Evolutionary conservation across 148 eudicot species (phyloP), one percentile per base, ranked within the genome.

Genomic region (Amaranthus palmeri): DNA sequence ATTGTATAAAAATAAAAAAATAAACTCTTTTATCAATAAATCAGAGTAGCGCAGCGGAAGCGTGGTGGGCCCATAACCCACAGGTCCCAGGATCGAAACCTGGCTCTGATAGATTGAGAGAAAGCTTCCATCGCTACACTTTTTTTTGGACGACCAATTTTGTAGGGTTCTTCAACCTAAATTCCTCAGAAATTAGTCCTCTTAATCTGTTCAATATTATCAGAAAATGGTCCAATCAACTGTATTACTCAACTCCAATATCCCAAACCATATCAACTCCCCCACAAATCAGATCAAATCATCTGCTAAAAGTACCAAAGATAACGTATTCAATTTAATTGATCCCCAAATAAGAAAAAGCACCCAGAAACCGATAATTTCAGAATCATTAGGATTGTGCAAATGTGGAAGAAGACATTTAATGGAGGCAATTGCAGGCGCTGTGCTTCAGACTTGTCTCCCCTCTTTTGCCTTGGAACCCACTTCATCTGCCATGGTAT

Each of bases 381-480:
- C 11, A 46, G 61, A 62, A 3, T 13, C 70, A 55, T 48, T 36
- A 51, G 76, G 80, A 54, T 44, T 59, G 1, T 85, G 93, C 67
- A 72, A 68, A 53, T 88, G 93, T 75, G 85, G 88, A 57, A 86
- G 89, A 70, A 82, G 87, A 69, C 78, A 66, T 47, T 59, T 88
- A 14, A 1, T 88, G 17, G 77, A 36, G 67, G 68, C 83, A 13
- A 64, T 81, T 43, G 79, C 75, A 41, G 59, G 36, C n/a, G 45
- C 73, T 36, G 4, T 78, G 71, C 18, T 44, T 55, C 45, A 25
- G 68, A 10, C 59, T 73, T 51, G 80, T 71, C 60, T 68, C 15
- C 76, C 81, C 15, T 71, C 85, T 67, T 15, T 18, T 6, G 92
- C 87, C 40, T 61, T 71, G 44, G 62, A 70, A 3, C 50, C 48